Evolutionary conservation across 805 yeast genomes (phyloP), one percentile per base, ranked within the genome.

Genomic region (Pichia insulana): DNA sequence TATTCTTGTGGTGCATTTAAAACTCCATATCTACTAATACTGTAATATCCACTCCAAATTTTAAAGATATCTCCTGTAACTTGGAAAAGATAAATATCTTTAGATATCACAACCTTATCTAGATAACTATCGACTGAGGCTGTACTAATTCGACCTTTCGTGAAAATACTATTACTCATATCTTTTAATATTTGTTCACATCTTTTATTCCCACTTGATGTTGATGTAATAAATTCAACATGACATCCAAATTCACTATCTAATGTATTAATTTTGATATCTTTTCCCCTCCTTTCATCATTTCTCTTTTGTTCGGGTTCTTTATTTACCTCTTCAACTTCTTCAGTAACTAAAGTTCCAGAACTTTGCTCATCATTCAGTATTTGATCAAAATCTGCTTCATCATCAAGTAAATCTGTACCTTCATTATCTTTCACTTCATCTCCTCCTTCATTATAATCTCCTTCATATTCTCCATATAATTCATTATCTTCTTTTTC

Each of bases 61-160:
- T 60, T 57, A 25, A 52, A 47, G 54, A 59, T 50, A 15, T 34
- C 39, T 6, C 16, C 28, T 17, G 43, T 39, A 16, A 83, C 53
- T 45, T 73, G 71, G 30, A 75, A 64, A 16, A 81, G 50, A 16
- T 68, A 72, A 18, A 84, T 53, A 53, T 78, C 78, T 50, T 84
- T 67, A 1, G 79, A 62, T 8, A 58, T 50, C 1, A 65, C 51
- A 16, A 76, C 67, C 47, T 71, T 69, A 22, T 56, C 49, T 46
- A 85, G 59, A 54, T 85, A 85, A 11, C 63, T 63, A 41, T 71
- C 76, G 1, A 87, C 94, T 39, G 62, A 66, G 6, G 48, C 42
- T 4, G 65, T 54, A 51, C 74, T 78, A 36, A 86, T 65, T 42
- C 87, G 67, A 3, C 95, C 95, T 17, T 42, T 44, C 25, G 42